Conservation (phyloP, 2,329 filamentous ascomycete genomes). For the Botrytis fragariae region DNA sequence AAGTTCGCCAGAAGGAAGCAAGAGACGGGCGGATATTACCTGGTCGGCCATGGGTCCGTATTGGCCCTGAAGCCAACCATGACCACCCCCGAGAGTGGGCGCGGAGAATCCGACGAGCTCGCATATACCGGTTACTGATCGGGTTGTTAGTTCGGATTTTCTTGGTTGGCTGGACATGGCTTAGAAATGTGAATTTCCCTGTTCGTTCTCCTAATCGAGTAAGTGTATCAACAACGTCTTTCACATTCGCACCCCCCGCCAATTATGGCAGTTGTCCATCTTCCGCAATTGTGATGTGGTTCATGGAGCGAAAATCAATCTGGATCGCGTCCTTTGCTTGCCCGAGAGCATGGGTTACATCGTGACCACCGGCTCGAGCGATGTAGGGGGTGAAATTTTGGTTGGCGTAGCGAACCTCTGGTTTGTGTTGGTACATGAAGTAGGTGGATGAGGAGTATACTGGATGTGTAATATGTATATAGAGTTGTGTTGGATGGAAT, state of each 20-base stretch:
- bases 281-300: not conserved
- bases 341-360: conserved; percentile 35
- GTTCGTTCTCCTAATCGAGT: not conserved
- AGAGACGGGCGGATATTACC: conserved; percentile 43
- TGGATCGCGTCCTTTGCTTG: conserved; percentile 15
- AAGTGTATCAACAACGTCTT: not conserved
- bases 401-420: conserved; percentile 15
- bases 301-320: not conserved
- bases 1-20: conserved; percentile 45
- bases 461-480: too few relatives aligned
- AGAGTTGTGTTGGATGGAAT: not conserved
- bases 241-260: not conserved
- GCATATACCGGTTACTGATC: not conserved
- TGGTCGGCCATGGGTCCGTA: conserved; percentile 47
- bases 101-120: not conserved
- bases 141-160: not conserved
- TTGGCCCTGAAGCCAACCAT: conserved; percentile 41
- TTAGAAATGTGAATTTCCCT: not conserved
- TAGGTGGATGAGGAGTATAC: not conserved
- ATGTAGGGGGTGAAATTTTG: conserved; percentile 34
- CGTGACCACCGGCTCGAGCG: conserved; percentile 52
- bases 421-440: not conserved
- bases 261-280: not conserved
- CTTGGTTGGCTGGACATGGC: not conserved
- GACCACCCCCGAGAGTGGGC: conserved; percentile 43